Conservation (phyloP, 1,284 basidiomycete genomes). For the Sporisorium iseilematis-ciliati region DNA sequence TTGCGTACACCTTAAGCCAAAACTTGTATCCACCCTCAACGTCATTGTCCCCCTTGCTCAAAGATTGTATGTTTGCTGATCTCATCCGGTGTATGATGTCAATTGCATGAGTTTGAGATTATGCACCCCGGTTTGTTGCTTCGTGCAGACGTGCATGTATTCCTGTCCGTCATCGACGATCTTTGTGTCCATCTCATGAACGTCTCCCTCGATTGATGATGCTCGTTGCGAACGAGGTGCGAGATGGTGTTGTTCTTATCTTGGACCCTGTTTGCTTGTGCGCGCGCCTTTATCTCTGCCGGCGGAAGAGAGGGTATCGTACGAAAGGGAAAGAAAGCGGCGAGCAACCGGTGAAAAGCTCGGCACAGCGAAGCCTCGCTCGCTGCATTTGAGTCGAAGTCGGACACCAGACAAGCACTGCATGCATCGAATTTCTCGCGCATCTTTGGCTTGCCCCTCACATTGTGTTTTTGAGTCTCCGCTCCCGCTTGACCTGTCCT, state of each 20-base stretch:
- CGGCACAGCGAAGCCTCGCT: neutral
- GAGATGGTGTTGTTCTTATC: constrained; percentile 6
- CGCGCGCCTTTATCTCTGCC: constrained; percentile 22
- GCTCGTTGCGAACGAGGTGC: neutral
- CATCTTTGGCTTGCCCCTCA: neutral
- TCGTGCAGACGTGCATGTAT: no score
- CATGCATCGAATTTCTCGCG: neutral
- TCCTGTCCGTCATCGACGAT: neutral
- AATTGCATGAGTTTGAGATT: neutral
- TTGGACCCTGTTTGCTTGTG: neutral
- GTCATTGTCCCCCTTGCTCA: neutral
- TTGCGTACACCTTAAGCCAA: constrained; percentile 10
- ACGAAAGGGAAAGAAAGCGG: constrained; percentile 11
- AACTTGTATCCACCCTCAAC: neutral
- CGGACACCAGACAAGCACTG: neutral
- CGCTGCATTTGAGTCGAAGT: no score
- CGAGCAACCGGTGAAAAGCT: neutral
- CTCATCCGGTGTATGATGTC: constrained; percentile 1
- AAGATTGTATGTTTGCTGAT: neutral
- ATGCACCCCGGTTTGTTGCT: neutral
- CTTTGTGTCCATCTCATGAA: neutral
- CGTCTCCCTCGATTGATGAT: neutral
- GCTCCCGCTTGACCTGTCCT: neutral
- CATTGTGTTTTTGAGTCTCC: neutral
- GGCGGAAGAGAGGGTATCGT: constrained; percentile 18